A percentile compares a stretch with the other conserved stretches of the same genome.
Evolutionary conservation across 129 eudicot genomes (phyloP).

Genomic region (Glebionis coronaria): DNA sequence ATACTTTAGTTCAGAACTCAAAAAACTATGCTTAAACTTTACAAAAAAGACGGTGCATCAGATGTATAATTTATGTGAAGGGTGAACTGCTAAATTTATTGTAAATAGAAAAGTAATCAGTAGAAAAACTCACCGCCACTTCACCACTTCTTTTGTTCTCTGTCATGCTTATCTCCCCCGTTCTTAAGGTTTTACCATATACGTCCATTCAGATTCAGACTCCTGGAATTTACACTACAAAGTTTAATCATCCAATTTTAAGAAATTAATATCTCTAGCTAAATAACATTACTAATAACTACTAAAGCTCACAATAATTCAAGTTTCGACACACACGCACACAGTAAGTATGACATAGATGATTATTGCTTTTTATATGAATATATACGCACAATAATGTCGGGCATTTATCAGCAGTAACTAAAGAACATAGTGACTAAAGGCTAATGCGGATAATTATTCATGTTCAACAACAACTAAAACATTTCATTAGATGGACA

Average conservation of each 20-base stretch:
- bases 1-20: no score
- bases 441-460: no score
- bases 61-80: no score
- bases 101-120: no score
- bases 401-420: not conserved
- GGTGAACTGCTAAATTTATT: no score
- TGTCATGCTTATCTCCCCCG: conserved; percentile 61
- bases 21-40: no score
- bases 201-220: conserved; percentile 48
- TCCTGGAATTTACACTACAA: conserved; percentile 28
- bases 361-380: no score
- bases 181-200: conserved; percentile 37
- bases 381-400: not conserved
- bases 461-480: not conserved
- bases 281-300: not conserved
- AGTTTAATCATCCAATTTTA: conserved; percentile 2
- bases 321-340: no score
- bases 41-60: no score
- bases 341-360: no score
- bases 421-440: not conserved
- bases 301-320: no score
- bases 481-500: not conserved
- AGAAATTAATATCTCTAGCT: not conserved
- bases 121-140: conserved; percentile 39
- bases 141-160: conserved; percentile 49